Evolutionary conservation across 176 grass and related monocot species (phyloP).

Genomic region (Dendrocalamus sinicus): DNA sequence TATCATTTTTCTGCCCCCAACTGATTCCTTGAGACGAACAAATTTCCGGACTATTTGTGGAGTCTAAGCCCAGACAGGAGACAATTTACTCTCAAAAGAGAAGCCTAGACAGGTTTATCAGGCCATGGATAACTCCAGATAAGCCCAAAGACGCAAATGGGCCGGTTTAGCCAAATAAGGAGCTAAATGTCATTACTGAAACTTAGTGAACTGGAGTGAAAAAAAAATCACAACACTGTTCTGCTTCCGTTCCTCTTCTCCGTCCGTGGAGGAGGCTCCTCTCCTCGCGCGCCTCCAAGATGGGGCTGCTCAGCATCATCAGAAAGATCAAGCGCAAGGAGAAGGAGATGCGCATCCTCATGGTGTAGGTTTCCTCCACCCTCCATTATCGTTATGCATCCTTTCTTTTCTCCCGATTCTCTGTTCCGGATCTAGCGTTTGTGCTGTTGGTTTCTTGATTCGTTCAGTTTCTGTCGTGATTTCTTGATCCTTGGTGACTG

Average conservation of each 20-base stretch:
- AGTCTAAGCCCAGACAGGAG: background rate
- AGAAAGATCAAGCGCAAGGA: conserved; percentile 88
- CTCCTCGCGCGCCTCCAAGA: background rate
- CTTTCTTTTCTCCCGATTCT: background rate
- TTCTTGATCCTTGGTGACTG: background rate
- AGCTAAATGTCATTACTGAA: background rate
- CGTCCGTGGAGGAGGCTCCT: background rate
- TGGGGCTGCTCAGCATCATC: conserved; percentile 93
- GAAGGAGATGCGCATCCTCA: conserved; percentile 98
- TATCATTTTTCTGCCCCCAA: no score
- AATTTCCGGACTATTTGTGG: no score
- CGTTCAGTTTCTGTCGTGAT: background rate
- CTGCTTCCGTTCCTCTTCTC: background rate
- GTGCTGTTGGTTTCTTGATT: background rate
- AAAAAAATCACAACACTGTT: background rate
- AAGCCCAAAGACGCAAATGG: background rate
- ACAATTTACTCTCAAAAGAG: background rate
- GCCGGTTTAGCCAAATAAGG: background rate
- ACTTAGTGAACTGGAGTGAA: background rate
- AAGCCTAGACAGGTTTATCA: background rate
- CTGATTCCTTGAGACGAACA: no score
- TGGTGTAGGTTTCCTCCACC: conserved; percentile 66
- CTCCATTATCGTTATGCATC: background rate
- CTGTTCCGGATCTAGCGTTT: background rate
- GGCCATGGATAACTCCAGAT: background rate